Evolutionary conservation across 2,329 filamentous ascomycete species (phyloP).

Genomic region (Verticillium tricorpus): DNA sequence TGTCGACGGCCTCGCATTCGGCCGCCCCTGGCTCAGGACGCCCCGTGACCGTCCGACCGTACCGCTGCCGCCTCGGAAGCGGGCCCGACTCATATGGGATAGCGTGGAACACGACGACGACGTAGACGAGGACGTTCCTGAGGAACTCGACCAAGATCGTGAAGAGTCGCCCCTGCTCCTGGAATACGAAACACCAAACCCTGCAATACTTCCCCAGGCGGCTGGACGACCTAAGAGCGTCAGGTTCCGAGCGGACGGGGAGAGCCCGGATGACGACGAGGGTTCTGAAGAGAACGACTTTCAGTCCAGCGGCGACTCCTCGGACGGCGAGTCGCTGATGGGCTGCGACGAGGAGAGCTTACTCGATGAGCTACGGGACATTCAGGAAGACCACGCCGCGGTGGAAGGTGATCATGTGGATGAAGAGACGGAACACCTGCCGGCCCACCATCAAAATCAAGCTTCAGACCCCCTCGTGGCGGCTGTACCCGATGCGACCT

Average conservation of each 20-base stretch:
- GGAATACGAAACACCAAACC: slow-evolving; percentile 2
- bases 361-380: slow-evolving; percentile 10
- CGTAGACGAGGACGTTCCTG: slow-evolving; percentile 26
- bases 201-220: slow-evolving; percentile 8
- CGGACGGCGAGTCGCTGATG: slow-evolving; percentile 34
- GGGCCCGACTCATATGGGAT: slow-evolving; percentile 45
- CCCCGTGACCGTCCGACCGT: slow-evolving; percentile 61
- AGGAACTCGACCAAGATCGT: slow-evolving; percentile 27
- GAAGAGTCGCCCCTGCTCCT: slow-evolving; percentile 15
- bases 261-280: slow-evolving; percentile 20
- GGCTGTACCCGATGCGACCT: not conserved
- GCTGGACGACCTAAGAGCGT: slow-evolving; percentile 16
- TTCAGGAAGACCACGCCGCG: slow-evolving; percentile 1
- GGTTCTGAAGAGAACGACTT: slow-evolving; percentile 11
- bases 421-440: slow-evolving; percentile 1
- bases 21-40: slow-evolving; percentile 61
- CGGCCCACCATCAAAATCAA: not conserved
- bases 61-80: slow-evolving; percentile 70
- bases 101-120: slow-evolving; percentile 36
- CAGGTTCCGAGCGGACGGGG: slow-evolving; percentile 23
- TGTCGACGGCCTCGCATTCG: slow-evolving; percentile 81
- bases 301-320: slow-evolving; percentile 35
- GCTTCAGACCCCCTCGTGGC: not conserved
- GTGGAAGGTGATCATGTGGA: slow-evolving; percentile 12
- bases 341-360: slow-evolving; percentile 17